A percentile compares a stretch with the other conserved stretches of the same genome.
Evolutionary conservation across 2,329 filamentous ascomycete genomes (phyloP).

Genomic region (Arthrobotrys conoides): DNA sequence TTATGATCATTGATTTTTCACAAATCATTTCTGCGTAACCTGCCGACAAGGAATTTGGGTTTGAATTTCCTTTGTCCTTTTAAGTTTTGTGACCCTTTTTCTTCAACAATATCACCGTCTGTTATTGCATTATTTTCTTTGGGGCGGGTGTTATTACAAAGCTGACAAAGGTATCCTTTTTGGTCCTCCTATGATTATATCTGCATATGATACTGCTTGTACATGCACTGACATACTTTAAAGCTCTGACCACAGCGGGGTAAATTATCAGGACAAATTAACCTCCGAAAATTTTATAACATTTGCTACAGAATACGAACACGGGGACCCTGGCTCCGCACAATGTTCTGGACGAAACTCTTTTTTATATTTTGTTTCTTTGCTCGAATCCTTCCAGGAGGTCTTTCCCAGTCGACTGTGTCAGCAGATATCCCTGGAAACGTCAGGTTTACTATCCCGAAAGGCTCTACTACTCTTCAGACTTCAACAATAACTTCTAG

Average conservation of each 20-base stretch:
- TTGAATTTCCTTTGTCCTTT: background rate
- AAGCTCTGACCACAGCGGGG: too few relatives aligned
- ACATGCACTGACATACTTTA: too few relatives aligned
- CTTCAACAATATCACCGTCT: background rate
- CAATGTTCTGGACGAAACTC: background rate
- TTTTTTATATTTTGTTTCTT: background rate
- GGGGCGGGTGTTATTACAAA: too few relatives aligned
- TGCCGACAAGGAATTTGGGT: background rate
- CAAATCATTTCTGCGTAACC: background rate
- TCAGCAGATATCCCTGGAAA: conserved; percentile 14
- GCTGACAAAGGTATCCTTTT: too few relatives aligned
- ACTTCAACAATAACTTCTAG: background rate
- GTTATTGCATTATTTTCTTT: too few relatives aligned
- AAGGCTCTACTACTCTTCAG: background rate
- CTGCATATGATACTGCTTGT: too few relatives aligned
- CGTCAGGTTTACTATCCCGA: background rate
- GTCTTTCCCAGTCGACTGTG: conserved; percentile 1
- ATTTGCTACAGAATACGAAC: background rate
- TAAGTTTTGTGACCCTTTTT: background rate
- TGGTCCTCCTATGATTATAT: too few relatives aligned
- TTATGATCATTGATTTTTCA: background rate
- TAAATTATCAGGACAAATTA: too few relatives aligned
- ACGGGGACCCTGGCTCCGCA: background rate
- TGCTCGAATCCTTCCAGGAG: background rate
- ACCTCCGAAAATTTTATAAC: too few relatives aligned